phyloP scores from a whole-genome alignment of 164 flowering plant species.

The Tetrastigma voinierianum region DNA sequence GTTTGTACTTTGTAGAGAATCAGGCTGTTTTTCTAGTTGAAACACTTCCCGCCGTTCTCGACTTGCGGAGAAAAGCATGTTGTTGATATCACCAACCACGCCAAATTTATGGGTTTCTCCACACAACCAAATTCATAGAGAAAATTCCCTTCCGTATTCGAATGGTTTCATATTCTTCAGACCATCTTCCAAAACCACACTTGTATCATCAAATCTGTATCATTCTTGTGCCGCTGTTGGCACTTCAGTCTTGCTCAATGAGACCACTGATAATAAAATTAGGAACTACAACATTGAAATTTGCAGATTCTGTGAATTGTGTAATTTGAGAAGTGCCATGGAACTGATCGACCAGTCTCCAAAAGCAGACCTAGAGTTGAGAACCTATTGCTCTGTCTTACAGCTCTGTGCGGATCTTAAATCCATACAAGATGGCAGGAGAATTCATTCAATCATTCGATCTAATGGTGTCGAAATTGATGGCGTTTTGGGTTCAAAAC shows the following conservation, averaged over 20 bases:
- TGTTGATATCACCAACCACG: conserved; percentile 11
- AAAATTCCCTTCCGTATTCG: conserved; percentile 1
- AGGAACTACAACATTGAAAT: conserved; percentile 27
- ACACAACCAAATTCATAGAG: conserved; percentile 5
- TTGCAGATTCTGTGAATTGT: conserved; percentile 40
- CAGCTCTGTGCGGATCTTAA: conserved; percentile 63
- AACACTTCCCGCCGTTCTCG: conserved; percentile 6
- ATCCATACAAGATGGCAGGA: conserved; percentile 43
- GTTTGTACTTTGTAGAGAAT: no score
- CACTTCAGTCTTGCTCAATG: conserved; percentile 9
- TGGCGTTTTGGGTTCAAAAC: conserved; percentile 47
- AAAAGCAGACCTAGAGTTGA: conserved; percentile 32
- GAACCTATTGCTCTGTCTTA: conserved; percentile 41
- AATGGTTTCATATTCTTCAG: conserved; percentile 16
- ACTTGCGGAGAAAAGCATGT: conserved; percentile 1
- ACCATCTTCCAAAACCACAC: conserved; percentile 13
- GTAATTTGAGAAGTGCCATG: conserved; percentile 49
- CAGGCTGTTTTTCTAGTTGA: neutral
- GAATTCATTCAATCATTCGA: conserved; percentile 38
- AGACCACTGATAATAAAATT: conserved; percentile 1
- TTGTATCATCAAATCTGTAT: conserved; percentile 3
- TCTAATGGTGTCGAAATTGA: conserved; percentile 32
- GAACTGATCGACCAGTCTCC: conserved; percentile 28
- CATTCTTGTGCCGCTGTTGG: neutral
- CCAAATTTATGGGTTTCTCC: conserved; percentile 14